phyloP scores from a whole-genome alignment of 441 rosid species.

The Dalechampia spathulata region DNA sequence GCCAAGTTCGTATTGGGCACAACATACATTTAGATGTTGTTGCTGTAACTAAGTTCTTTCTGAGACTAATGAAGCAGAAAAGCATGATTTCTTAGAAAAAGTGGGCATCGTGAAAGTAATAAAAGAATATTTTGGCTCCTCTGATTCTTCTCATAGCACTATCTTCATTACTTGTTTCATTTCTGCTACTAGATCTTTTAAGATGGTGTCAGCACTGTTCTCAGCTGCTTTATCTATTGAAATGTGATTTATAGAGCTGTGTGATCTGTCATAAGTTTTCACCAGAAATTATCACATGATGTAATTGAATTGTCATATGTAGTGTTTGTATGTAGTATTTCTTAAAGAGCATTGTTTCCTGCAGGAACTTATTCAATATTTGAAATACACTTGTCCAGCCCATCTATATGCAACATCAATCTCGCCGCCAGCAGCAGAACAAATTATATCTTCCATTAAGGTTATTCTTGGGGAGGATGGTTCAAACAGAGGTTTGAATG shows the following conservation, averaged over 20 bases:
- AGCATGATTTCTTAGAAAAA: not conserved
- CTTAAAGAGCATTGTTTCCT: not conserved
- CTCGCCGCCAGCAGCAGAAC: constrained; percentile 84
- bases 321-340: not conserved
- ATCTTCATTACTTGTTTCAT: not conserved
- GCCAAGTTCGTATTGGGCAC: not conserved
- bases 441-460: constrained; percentile 69
- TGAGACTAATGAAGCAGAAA: not conserved
- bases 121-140: not conserved
- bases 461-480: constrained; percentile 90
- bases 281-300: not conserved
- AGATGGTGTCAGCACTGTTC: not conserved
- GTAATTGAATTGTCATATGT: not conserved
- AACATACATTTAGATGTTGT: not conserved
- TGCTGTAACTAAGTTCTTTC: not conserved
- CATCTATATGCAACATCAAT: constrained; percentile 87
- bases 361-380: constrained; percentile 69
- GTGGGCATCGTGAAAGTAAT: not conserved
- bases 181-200: not conserved
- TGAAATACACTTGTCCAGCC: constrained; percentile 70
- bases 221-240: not conserved
- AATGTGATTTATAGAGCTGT: not conserved
- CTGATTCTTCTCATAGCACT: not conserved
- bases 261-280: not conserved
- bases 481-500: constrained; percentile 57